Conservation (phyloP, 2,329 filamentous ascomycete species). For the Diplocarpon mali region DNA sequence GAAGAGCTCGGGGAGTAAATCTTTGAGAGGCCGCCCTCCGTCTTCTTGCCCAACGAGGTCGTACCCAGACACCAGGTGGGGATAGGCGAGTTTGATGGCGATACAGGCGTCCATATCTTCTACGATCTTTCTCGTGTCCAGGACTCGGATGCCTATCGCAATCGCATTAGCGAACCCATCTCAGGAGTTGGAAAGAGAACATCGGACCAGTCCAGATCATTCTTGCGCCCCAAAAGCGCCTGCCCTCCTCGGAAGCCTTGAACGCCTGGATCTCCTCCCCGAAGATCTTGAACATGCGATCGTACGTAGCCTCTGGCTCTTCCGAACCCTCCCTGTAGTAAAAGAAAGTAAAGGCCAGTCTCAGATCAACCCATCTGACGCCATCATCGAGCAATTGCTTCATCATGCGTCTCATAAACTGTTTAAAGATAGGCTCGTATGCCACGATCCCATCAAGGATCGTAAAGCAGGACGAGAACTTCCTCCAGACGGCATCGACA, state of each 20-base stretch:
- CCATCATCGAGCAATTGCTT: constrained; percentile 66
- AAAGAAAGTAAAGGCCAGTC: constrained; percentile 61
- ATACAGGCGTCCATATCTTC: constrained; percentile 85
- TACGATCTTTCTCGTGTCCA: constrained; percentile 54
- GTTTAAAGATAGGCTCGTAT: constrained; percentile 83
- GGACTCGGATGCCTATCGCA: constrained; percentile 38
- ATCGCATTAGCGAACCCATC: not conserved
- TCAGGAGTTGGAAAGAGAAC: not conserved
- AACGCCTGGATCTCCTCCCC: constrained; percentile 71
- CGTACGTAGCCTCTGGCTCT: constrained; percentile 53
- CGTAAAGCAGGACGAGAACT: constrained; percentile 66
- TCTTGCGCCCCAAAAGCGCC: constrained; percentile 71
- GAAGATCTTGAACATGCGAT: constrained; percentile 59
- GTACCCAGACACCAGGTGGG: constrained; percentile 73
- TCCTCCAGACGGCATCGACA: constrained; percentile 72
- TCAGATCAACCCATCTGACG: constrained; percentile 73
- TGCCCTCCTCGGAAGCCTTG: constrained; percentile 57
- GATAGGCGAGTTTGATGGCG: constrained; percentile 65
- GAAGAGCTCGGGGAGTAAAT: constrained; percentile 74
- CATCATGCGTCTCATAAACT: constrained; percentile 63
- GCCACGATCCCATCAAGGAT: constrained; percentile 66
- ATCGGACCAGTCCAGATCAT: constrained; percentile 66
- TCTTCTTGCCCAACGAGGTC: constrained; percentile 88
- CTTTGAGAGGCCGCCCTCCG: constrained; percentile 59
- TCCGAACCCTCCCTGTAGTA: constrained; percentile 58